phyloP scores from a whole-genome alignment of 1,139 yeast genomes.

The Wickerhamiella pararugosa region DNA sequence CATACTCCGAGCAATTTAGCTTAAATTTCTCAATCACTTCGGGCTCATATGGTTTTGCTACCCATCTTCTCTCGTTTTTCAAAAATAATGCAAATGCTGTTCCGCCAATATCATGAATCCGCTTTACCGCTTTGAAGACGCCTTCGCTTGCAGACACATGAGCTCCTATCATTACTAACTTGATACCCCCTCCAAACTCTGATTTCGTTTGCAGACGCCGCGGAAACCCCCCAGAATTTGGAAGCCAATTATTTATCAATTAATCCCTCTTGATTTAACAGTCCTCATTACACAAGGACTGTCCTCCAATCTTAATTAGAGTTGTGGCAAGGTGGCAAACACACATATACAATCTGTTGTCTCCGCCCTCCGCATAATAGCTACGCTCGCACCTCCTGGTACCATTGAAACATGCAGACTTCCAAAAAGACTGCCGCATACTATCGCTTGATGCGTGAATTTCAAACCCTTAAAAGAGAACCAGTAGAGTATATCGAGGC shows the following conservation, averaged over 20 bases:
- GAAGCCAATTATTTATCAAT: no score
- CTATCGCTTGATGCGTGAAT: slow-evolving; percentile 53
- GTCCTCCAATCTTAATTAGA: no score
- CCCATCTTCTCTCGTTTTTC: slow-evolving; percentile 87
- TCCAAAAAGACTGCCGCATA: slow-evolving; percentile 18
- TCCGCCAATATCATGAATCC: slow-evolving; percentile 19
- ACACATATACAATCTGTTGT: no score
- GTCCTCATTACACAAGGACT: no score
- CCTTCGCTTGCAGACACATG: slow-evolving; percentile 27
- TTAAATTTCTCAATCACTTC: slow-evolving; percentile 57
- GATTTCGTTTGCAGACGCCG: no score
- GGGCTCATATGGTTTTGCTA: slow-evolving; percentile 53
- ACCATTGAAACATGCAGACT: neutral
- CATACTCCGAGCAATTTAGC: slow-evolving; percentile 41
- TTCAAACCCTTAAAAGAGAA: slow-evolving; percentile 50
- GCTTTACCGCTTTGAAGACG: slow-evolving; percentile 44
- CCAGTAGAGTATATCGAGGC: slow-evolving; percentile 77
- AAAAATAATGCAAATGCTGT: slow-evolving; percentile 83
- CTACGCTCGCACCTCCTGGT: no score
- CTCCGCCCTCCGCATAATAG: no score
- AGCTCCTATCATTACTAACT: slow-evolving; percentile 20
- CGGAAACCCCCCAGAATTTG: no score
- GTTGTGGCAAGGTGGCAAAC: no score
- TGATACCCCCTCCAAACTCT: no score
- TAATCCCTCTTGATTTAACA: no score